phyloP scores from a whole-genome alignment of 768 basidiomycete genomes.

The Collybia mongolica region DNA sequence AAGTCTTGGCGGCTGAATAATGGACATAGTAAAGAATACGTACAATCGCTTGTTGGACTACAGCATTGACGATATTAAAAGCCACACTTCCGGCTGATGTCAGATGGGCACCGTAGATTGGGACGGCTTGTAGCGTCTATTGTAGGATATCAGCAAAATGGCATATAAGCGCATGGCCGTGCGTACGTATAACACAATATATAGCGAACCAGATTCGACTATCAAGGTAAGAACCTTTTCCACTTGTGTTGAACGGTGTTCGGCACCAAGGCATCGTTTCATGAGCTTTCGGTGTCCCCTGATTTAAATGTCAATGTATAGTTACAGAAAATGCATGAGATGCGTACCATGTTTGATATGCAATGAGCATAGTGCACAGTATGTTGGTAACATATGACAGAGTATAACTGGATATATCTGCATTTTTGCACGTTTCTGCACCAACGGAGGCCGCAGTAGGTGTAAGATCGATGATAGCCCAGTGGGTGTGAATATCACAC shows the following conservation, averaged over 20 bases:
- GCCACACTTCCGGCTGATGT: slow-evolving; percentile 18
- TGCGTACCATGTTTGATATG: slow-evolving; percentile 23
- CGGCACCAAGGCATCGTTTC: slow-evolving; percentile 20
- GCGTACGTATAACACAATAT: slow-evolving; percentile 25
- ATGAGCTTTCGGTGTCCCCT: slow-evolving; percentile 24
- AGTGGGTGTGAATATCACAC: slow-evolving; percentile 23
- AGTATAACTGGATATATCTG: slow-evolving; percentile 26
- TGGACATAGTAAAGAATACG: not conserved
- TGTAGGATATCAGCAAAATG: not conserved
- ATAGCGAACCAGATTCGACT: slow-evolving; percentile 26
- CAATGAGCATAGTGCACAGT: slow-evolving; percentile 26
- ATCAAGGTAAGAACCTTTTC: slow-evolving; percentile 25
- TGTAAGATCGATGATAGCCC: slow-evolving; percentile 19
- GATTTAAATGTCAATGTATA: not conserved
- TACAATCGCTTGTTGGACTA: slow-evolving; percentile 27
- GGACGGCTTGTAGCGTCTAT: slow-evolving; percentile 27
- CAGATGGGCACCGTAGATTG: slow-evolving; percentile 24
- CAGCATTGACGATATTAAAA: slow-evolving; percentile 25
- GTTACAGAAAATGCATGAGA: no score
- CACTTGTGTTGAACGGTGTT: slow-evolving; percentile 21
- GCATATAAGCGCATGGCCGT: not conserved
- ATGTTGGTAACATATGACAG: slow-evolving; percentile 28
- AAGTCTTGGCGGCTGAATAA: not conserved
- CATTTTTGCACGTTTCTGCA: slow-evolving; percentile 19
- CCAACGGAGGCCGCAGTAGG: slow-evolving; percentile 24